These are phyloP conservation scores for Stipa capillata DNA, from an alignment of 176 grass and related monocot genomes.

Conservation along the genomic window DNA sequence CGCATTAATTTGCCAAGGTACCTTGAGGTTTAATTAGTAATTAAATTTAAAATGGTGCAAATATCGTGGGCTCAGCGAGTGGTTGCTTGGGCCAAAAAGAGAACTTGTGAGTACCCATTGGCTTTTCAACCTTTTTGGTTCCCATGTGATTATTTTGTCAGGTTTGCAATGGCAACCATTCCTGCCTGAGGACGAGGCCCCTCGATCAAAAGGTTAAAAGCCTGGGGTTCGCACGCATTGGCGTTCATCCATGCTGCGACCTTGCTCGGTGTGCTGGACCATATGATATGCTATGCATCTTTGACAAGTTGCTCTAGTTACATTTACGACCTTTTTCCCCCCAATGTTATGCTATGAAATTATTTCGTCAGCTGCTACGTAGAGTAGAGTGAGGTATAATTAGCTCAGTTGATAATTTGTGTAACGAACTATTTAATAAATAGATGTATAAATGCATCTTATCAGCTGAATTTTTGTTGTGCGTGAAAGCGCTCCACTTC, in stretches of 20 bases:
- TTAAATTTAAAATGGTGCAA: not conserved
- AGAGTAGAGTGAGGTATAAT: too few relatives aligned
- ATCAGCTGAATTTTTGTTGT: too few relatives aligned
- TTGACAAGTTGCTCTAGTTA: too few relatives aligned
- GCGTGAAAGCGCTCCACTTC: too few relatives aligned
- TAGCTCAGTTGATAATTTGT: not conserved
- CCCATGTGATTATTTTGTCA: constrained; percentile 32
- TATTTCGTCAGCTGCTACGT: not conserved
- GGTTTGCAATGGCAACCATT: constrained; percentile 6
- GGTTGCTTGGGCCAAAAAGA: not conserved
- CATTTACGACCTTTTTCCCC: too few relatives aligned
- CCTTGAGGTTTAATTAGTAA: too few relatives aligned
- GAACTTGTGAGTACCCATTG: not conserved
- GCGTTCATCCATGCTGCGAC: not conserved
- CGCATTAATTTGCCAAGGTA: too few relatives aligned
- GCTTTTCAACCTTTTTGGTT: not conserved
- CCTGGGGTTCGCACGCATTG: not conserved
- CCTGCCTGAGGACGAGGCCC: not conserved
- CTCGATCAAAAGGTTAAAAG: not conserved
- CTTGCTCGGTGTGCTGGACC: not conserved
- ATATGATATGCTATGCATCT: not conserved
- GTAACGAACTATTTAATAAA: not conserved
- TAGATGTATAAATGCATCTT: not conserved
- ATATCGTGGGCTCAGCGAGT: not conserved
- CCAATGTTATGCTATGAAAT: too few relatives aligned